phyloP scores from a whole-genome alignment of 495 filamentous ascomycete genomes.

The Aspergillus campestris region DNA sequence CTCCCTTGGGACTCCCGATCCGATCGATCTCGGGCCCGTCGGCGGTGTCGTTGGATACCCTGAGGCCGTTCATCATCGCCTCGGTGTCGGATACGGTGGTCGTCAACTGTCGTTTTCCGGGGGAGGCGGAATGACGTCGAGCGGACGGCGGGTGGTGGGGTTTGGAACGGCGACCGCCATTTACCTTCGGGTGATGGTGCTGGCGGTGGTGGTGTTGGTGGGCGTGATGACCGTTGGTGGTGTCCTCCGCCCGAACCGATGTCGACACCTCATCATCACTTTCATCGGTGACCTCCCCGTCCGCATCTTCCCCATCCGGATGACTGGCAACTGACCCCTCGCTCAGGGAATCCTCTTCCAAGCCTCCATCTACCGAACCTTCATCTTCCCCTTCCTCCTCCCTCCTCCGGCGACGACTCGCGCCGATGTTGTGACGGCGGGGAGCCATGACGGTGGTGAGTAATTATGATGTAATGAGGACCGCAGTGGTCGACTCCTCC shows the following conservation, averaged over 20 bases:
- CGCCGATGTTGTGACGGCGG: conserved; percentile 63
- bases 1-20: conserved; percentile 48
- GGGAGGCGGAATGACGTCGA: conserved; percentile 19
- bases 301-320: conserved; percentile 66
- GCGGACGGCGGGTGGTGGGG: conserved; percentile 18
- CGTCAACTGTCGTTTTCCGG: conserved; percentile 20
- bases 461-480: too few relatives aligned
- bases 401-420: conserved; percentile 61
- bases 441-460: conserved; percentile 42
- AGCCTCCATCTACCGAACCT: conserved; percentile 52
- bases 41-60: conserved; percentile 48
- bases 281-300: conserved; percentile 62
- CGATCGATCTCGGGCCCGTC: conserved; percentile 52
- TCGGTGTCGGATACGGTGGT: conserved; percentile 62
- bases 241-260: conserved; percentile 30
- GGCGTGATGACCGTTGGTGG: conserved; percentile 28
- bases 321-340: conserved; percentile 71
- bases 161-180: conserved; percentile 21
- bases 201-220: conserved; percentile 6
- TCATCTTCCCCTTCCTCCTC: conserved; percentile 76
- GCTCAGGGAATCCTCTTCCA: conserved; percentile 77
- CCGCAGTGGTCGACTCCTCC: too few relatives aligned
- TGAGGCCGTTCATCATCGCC: conserved; percentile 80
- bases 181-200: too few relatives aligned
- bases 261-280: conserved; percentile 56